Conservation (phyloP, 805 yeast species). For the Wickerhamiella dianesei region DNA sequence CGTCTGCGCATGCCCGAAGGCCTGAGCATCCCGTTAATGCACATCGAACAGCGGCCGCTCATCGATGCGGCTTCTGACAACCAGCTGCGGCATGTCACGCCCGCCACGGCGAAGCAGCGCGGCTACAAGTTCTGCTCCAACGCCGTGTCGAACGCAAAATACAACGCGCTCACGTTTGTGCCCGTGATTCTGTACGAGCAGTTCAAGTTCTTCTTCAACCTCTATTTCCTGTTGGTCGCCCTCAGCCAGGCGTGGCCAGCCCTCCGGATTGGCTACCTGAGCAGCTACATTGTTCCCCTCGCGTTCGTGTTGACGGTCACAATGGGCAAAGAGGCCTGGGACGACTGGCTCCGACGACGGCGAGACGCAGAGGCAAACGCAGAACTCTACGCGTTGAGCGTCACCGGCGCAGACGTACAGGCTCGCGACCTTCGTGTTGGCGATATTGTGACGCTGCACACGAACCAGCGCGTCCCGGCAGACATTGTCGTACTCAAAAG, state of each 20-base stretch:
- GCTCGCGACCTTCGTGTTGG: conserved; percentile 69
- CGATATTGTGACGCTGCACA: conserved; percentile 63
- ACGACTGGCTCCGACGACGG: conserved; percentile 79
- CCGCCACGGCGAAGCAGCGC: conserved; percentile 10
- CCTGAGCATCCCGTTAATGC: conserved; percentile 1
- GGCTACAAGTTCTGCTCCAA: conserved; percentile 38
- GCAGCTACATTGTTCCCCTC: conserved; percentile 86
- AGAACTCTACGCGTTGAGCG: conserved; percentile 57
- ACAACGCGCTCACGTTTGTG: conserved; percentile 72
- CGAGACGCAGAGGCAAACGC: conserved; percentile 82
- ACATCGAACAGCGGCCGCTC: background rate
- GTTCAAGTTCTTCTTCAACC: conserved; percentile 89
- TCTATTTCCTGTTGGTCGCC: conserved; percentile 85
- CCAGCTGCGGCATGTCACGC: conserved; percentile 7
- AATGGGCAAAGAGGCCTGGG: conserved; percentile 90
- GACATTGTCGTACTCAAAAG: conserved; percentile 78
- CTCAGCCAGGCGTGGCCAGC: conserved; percentile 84
- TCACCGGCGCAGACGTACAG: conserved; percentile 30
- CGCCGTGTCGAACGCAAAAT: conserved; percentile 87
- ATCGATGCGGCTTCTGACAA: background rate
- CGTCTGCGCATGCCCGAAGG: background rate
- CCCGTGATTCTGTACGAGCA: conserved; percentile 89
- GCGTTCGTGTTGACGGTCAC: conserved; percentile 87
- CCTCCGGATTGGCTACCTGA: conserved; percentile 80
- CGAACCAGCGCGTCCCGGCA: conserved; percentile 84